Evolutionary conservation across 2,329 filamentous ascomycete species (phyloP).

Genomic region (Aspergillus fumigatus): DNA sequence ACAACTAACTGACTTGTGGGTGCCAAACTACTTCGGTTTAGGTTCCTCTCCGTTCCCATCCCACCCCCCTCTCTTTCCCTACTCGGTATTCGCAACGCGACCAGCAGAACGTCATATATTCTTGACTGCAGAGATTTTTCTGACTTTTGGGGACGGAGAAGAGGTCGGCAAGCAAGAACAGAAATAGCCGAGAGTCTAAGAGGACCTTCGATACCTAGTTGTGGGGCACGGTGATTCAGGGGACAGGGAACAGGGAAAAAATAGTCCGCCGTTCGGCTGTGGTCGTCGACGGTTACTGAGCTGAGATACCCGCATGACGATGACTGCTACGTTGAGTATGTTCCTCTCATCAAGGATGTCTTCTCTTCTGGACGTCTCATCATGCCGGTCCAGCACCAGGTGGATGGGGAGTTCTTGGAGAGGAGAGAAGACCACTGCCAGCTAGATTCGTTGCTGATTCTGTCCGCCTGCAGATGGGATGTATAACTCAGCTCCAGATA

Average conservation of each 20-base stretch:
- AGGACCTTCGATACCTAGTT: background rate
- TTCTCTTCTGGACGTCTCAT: constrained; percentile 13
- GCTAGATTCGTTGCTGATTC: constrained; percentile 35
- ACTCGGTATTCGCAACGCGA: background rate
- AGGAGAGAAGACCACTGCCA: constrained; percentile 12
- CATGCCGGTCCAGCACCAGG: constrained; percentile 7
- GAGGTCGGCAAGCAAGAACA: background rate
- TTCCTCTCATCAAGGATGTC: constrained; percentile 19
- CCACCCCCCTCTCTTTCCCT: background rate
- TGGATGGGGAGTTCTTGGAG: constrained; percentile 9
- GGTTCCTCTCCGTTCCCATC: background rate
- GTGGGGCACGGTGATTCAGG: background rate
- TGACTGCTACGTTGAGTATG: constrained; percentile 44
- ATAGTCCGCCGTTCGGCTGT: constrained; percentile 20
- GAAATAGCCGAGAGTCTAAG: background rate
- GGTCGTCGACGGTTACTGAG: constrained; percentile 25
- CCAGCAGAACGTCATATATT: background rate
- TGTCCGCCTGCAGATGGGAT: constrained; percentile 41
- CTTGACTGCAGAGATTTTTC: background rate
- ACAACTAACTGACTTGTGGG: background rate
- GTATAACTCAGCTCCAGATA: constrained; percentile 58
- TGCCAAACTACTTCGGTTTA: background rate
- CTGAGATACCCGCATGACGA: constrained; percentile 28
- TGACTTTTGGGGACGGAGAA: background rate
- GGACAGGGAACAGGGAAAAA: constrained; percentile 12